Evolutionary conservation across 441 rosid species (phyloP), one percentile per base, ranked within the genome.

Genomic region (Rhodomyrtus psidioides): DNA sequence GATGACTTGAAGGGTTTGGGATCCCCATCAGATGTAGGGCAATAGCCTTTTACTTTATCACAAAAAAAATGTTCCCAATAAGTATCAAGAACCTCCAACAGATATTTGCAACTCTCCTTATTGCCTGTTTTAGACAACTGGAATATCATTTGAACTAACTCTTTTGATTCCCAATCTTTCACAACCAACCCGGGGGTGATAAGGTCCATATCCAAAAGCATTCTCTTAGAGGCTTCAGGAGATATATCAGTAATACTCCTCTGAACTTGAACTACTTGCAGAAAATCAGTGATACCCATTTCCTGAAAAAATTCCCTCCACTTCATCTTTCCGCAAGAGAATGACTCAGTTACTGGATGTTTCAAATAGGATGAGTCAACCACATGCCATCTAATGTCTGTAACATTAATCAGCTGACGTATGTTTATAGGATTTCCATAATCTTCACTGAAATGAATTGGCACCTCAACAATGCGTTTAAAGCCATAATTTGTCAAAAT

Each of bases 281-380:
- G 95, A 91, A 97, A 97, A 90, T 97, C 99, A 46, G 93, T 88
- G 84, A 97, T 89, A 44, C 99, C 99, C 83, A 96, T 90, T 91
- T 95, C 98, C 89, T 89, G 91, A 87, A 95, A 92, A 93, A 97
- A 97, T 46, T 90, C 94, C 90, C 99, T 96, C 99, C 98, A 96
- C 83, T 92, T 95, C 88, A 85, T 85, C 85, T 93, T 70, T 55
- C 92, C 93, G 84, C 90, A 88, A 42, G 95, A 86, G 85, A 94
- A 92, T 30, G 88, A 87, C 75, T 89, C 84, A 21, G 89, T 92
- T 88, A 93, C 92, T 51, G 98, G 97, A 90, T 97, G 99, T 85
- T 92, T 91, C 93, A 97, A 88, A 91, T 96, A 97, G 84, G 86
- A 82, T 79, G 86, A 75, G 88, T 96, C 98, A 84, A 96, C 95